Conservation (phyloP, 1,139 yeast genomes). For the Suhomyces kunorum region DNA sequence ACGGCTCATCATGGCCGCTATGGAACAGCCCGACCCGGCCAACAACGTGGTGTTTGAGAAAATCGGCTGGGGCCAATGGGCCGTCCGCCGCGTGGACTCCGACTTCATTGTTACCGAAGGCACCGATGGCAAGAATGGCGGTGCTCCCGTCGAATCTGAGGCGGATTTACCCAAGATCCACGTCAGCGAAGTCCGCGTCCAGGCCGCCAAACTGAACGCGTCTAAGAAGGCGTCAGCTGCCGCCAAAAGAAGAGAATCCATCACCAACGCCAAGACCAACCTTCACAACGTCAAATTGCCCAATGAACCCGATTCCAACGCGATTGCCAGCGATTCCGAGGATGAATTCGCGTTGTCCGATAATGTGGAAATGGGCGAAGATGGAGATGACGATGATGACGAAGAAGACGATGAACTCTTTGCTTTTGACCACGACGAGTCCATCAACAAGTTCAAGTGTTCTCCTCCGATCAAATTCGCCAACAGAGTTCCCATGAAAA, state of each 20-base stretch:
- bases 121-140: slow-evolving; percentile 31
- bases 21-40: slow-evolving; percentile 63
- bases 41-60: slow-evolving; percentile 78
- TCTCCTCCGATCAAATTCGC: slow-evolving; percentile 48
- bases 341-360: slow-evolving; percentile 31
- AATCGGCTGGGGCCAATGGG: slow-evolving; percentile 99
- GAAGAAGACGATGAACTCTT: slow-evolving; percentile 40
- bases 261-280: slow-evolving; percentile 49
- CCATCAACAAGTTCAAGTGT: slow-evolving; percentile 21
- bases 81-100: slow-evolving; percentile 60
- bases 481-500: slow-evolving; percentile 44
- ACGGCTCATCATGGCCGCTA: slow-evolving; percentile 83
- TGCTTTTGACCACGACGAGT: slow-evolving; percentile 47
- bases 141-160: slow-evolving; percentile 1
- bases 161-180: slow-evolving; percentile 19
- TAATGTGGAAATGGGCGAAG: slow-evolving; percentile 19
- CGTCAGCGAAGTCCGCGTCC: slow-evolving; percentile 42
- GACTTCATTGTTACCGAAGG: slow-evolving; percentile 53
- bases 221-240: slow-evolving; percentile 35
- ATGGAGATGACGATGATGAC: slow-evolving; percentile 20
- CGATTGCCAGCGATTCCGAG: slow-evolving; percentile 47
- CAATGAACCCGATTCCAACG: slow-evolving; percentile 27
- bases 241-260: slow-evolving; percentile 51
- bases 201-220: slow-evolving; percentile 46
- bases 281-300: slow-evolving; percentile 52